Evolutionary conservation across 805 yeast genomes (phyloP).

Genomic region (Scheffersomyces spartinae): DNA sequence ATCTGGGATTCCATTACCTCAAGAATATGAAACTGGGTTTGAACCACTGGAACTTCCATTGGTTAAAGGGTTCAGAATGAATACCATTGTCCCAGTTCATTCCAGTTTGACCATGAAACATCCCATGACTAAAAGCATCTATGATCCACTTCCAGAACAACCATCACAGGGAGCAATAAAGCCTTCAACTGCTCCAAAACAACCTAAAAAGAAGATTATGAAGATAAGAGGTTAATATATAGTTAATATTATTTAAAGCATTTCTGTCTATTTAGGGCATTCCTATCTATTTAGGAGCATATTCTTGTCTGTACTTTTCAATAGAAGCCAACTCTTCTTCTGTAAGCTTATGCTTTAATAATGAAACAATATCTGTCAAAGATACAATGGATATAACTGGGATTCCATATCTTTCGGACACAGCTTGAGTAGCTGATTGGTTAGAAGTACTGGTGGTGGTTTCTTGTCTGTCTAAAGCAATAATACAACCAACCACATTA

Average conservation of each 20-base stretch:
- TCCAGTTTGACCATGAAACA: constrained; percentile 72
- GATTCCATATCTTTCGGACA: constrained; percentile 56
- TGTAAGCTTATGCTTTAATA: constrained; percentile 44
- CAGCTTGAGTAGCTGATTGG: constrained; percentile 72
- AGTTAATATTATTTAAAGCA: no score
- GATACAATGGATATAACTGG: constrained; percentile 79
- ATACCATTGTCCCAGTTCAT: constrained; percentile 79
- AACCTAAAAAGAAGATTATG: constrained; percentile 47
- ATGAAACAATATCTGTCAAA: constrained; percentile 60
- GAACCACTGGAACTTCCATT: constrained; percentile 52
- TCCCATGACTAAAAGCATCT: constrained; percentile 66
- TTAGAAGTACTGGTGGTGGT: constrained; percentile 52
- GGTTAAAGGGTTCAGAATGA: constrained; percentile 83
- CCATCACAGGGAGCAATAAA: constrained; percentile 12
- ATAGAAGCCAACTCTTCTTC: constrained; percentile 47
- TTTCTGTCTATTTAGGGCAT: no score
- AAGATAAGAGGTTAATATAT: constrained; percentile 45
- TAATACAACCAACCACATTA: constrained; percentile 67
- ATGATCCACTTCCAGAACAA: constrained; percentile 41
- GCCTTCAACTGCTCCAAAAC: constrained; percentile 28
- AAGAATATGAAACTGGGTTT: constrained; percentile 42
- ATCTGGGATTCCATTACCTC: constrained; percentile 53
- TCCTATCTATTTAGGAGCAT: constrained; percentile 41
- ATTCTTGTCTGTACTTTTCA: constrained; percentile 43
- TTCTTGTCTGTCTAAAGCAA: constrained; percentile 94